Evolutionary conservation across 2,329 filamentous ascomycete genomes (phyloP), one percentile per base, ranked within the genome.

Genomic region (Huntiella savannae): DNA sequence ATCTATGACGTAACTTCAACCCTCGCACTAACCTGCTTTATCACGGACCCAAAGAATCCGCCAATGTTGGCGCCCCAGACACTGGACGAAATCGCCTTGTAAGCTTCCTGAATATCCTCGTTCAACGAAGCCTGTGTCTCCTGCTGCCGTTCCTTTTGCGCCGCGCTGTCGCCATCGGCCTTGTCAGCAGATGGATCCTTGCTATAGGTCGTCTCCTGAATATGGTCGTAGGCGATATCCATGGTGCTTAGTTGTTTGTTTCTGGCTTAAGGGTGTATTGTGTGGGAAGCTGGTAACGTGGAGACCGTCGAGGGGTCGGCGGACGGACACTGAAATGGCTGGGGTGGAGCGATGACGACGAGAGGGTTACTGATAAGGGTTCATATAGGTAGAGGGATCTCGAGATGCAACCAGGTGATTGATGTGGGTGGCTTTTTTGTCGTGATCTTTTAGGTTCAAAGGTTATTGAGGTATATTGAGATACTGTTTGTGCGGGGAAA

Each of bases 191-290:
- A 63, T 52, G 69, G 65, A 51, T 73, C 66, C 55, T 75, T 71
- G 35, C 73, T 68, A 51, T 83, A 71, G 44, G 76, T 73, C 60
- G 91, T 79, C 66, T 94, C 85, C 59, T 85, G 79, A 56, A 96
- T 93, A 62, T 94, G 86, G 59, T 98, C 91, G 71, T 96, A 98
- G 39, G 87, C 87, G 58, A 92, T 71, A 73, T 98, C 91, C 91
- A 98, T 96, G 53, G 53, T 56, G 41, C 38, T 44, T 11, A 12
- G 19, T 12, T 17, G 4, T 15, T 17, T 33, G 39, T 45, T 15
- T n/a, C 32, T 28, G 22, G 22, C 22, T 28, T 28, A 7, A 28
- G 22, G 3, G 22, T 28, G 22, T 28, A 10, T 7, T 28, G 22
- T 28, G 8, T 28, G 8, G 8, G 6, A 7, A 28, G 22, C 22